Evolutionary conservation across 148 eudicot species (phyloP).

Genomic region (Suaeda aralocaspica): DNA sequence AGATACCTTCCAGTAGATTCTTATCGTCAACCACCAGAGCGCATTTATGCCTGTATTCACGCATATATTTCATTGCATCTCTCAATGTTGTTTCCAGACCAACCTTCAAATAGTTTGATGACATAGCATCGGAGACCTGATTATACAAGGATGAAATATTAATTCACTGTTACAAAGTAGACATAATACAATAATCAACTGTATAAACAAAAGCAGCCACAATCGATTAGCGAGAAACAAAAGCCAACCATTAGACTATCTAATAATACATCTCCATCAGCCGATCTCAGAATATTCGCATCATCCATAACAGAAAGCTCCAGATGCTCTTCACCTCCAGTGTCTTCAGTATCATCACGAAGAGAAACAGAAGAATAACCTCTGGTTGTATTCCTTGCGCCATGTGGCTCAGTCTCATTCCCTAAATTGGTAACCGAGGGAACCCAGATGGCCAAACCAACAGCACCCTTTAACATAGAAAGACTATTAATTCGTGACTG

Average conservation of each 20-base stretch:
- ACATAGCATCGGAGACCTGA: slow-evolving; percentile 87
- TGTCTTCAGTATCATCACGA: slow-evolving; percentile 38
- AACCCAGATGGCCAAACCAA: slow-evolving; percentile 99
- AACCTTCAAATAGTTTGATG: slow-evolving; percentile 53
- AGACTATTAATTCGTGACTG: not conserved
- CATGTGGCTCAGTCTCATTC: slow-evolving; percentile 46
- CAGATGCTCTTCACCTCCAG: slow-evolving; percentile 42
- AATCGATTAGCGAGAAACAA: not conserved
- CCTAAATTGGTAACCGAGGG: slow-evolving; percentile 78
- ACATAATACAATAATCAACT: slow-evolving; percentile 7
- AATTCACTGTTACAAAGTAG: slow-evolving; percentile 13
- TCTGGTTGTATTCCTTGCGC: slow-evolving; percentile 39
- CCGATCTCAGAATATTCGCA: slow-evolving; percentile 36
- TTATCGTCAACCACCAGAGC: slow-evolving; percentile 71
- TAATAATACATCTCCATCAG: slow-evolving; percentile 51
- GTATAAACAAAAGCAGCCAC: slow-evolving; percentile 4
- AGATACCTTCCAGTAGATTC: slow-evolving; percentile 79
- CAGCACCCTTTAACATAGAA: slow-evolving; percentile 67
- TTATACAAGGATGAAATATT: slow-evolving; percentile 19
- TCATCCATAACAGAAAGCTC: slow-evolving; percentile 67
- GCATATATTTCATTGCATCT: slow-evolving; percentile 62
- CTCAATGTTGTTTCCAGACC: slow-evolving; percentile 44
- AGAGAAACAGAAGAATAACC: slow-evolving; percentile 63
- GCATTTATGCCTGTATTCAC: slow-evolving; percentile 59
- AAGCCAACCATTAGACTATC: slow-evolving; percentile 71